A percentile compares a stretch with the other conserved stretches of the same genome.
Evolutionary conservation across 306 rosid genomes (phyloP).

Genomic region (Trifolium pratense): DNA sequence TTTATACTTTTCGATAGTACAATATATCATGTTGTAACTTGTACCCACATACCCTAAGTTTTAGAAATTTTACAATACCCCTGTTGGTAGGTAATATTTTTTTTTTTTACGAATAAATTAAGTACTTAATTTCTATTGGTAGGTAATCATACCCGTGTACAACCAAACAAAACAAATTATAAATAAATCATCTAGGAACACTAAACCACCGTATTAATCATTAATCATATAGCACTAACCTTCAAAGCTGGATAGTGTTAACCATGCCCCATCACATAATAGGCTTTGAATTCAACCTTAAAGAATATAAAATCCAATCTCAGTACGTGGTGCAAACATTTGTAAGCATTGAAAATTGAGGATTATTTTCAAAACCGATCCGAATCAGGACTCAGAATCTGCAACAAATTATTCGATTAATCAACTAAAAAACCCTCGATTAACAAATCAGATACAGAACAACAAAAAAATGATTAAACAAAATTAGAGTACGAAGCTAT

Average conservation of each 20-base stretch:
- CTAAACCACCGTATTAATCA: slow-evolving; percentile 2
- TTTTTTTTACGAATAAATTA: too few species aligned
- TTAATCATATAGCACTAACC: slow-evolving; percentile 33
- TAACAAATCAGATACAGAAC: background rate
- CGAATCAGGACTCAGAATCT: slow-evolving; percentile 17
- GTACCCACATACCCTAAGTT: background rate
- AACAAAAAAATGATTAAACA: background rate
- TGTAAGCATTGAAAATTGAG: background rate
- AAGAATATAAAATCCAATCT: slow-evolving; percentile 20
- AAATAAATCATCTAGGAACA: slow-evolving; percentile 15
- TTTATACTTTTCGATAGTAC: background rate
- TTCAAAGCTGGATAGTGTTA: slow-evolving; percentile 29
- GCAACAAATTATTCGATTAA: slow-evolving; percentile 23
- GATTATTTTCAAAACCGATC: slow-evolving; percentile 27
- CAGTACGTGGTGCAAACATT: slow-evolving; percentile 24
- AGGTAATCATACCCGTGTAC: background rate
- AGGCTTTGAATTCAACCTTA: background rate
- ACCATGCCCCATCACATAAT: slow-evolving; percentile 38
- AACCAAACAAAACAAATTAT: background rate
- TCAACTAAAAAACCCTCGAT: slow-evolving; percentile 8
- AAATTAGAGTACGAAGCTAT: slow-evolving; percentile 2
- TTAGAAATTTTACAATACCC: background rate
- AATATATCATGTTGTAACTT: background rate
- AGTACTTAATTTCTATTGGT: too few species aligned
- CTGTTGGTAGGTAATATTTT: too few species aligned